Conservation (phyloP, 2,329 filamentous ascomycete species). For the Nemania sp. region DNA sequence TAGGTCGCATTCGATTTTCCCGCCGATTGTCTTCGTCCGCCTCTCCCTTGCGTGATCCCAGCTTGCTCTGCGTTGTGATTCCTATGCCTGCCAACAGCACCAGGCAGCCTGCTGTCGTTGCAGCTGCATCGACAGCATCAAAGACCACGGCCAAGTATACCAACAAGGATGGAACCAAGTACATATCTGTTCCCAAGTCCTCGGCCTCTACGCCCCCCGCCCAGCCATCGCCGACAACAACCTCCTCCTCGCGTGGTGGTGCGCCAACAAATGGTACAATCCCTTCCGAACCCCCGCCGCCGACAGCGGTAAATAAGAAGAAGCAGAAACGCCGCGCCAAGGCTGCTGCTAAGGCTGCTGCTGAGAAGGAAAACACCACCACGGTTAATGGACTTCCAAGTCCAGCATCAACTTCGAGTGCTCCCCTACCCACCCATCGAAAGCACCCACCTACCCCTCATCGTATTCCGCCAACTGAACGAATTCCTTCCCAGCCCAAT, state of each 20-base stretch:
- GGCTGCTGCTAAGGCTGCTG: constrained; percentile 76
- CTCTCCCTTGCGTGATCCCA: constrained; percentile 43
- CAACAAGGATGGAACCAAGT: constrained; percentile 77
- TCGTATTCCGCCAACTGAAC: constrained; percentile 26
- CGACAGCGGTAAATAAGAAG: constrained; percentile 81
- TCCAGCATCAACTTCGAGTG: constrained; percentile 51
- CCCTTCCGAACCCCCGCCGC: constrained; percentile 48
- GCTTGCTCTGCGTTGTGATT: constrained; percentile 42
- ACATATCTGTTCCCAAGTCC: constrained; percentile 73
- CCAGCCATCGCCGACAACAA: constrained; percentile 63
- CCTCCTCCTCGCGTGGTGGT: constrained; percentile 55
- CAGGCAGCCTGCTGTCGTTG: constrained; percentile 61
- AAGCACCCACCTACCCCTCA: constrained; percentile 37
- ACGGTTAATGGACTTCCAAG: constrained; percentile 57
- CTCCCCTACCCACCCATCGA: constrained; percentile 39
- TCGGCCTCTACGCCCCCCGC: constrained; percentile 64
- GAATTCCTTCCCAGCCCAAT: constrained; percentile 43
- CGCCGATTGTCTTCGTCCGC: constrained; percentile 29
- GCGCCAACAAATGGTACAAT: constrained; percentile 48
- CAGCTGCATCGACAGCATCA: constrained; percentile 64
- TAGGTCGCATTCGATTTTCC: constrained; percentile 36
- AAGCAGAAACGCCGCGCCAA: constrained; percentile 95
- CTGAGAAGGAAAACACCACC: constrained; percentile 59
- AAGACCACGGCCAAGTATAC: constrained; percentile 71
- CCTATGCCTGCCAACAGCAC: constrained; percentile 66